Percentiles rank a stretch among this genome's conserved stretches.
Conservation (phyloP, 2,329 filamentous ascomycete genomes). For the Tympanopsis confertula region DNA sequence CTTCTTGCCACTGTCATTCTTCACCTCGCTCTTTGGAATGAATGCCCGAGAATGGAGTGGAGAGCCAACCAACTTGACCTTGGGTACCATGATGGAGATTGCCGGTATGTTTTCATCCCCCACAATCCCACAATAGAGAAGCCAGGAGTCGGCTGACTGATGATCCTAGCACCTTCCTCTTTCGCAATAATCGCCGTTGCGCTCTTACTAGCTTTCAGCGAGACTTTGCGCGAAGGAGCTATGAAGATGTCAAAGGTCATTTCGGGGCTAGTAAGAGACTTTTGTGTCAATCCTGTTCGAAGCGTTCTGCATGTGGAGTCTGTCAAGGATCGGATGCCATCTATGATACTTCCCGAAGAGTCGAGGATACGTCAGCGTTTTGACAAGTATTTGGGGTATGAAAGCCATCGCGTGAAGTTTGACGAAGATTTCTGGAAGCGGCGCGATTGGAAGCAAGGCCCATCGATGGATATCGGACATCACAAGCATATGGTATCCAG, state of each 20-base stretch:
- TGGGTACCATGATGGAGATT: neutral
- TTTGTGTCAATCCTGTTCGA: neutral
- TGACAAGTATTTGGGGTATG: neutral
- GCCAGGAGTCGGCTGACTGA: too few relatives aligned
- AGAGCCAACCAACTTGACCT: constrained; percentile 22
- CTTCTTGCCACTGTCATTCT: constrained; percentile 52
- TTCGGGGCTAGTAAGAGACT: neutral
- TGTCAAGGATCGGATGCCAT: neutral
- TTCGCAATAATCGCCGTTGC: neutral
- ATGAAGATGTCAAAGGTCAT: neutral
- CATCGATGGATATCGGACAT: too few relatives aligned
- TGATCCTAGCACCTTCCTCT: neutral
- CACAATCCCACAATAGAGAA: too few relatives aligned
- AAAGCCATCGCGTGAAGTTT: neutral
- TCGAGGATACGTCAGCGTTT: neutral
- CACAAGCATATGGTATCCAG: too few relatives aligned
- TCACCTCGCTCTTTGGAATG: constrained; percentile 55
- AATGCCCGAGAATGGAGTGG: constrained; percentile 50
- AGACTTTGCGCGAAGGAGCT: neutral
- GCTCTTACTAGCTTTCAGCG: neutral
- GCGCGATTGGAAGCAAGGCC: too few relatives aligned
- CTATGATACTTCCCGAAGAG: neutral
- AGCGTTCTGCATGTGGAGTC: neutral
- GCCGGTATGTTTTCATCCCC: too few relatives aligned
- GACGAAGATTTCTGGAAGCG: neutral